Base-by-base conservation (phyloP, 1,284 basidiomycete genomes). In the Termitomyces sp. region DNA sequence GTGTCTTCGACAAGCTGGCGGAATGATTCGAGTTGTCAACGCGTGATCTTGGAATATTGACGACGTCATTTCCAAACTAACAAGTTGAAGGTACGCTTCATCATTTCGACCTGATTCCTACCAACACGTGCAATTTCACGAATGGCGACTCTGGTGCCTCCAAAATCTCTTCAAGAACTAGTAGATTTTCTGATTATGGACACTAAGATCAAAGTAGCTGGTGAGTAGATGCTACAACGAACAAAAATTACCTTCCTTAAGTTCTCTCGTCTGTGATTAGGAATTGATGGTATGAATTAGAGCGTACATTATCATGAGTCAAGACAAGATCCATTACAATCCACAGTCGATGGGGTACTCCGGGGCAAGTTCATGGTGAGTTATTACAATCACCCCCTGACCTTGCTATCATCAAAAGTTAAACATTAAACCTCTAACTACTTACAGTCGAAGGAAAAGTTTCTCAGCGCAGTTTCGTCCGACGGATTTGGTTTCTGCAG, bases 401-500 rank as follows among this genome's bases (percentile, higher is more conserved):
- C 28, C 26, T 30, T 12, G 24, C 15, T 6, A 24, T 10, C 7
- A 33, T 28, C 31, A 33, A 31, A 21, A n/a, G n/a, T 33, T 19
- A 28, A 36, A 58, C 12, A 8, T 44, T 28, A 36, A 58, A n/a
- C 19, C n/a, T 44, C 24, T 33, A n/a, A 33, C 17, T 34, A 38
- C 26, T 24, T 1, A 34, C 53, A 91, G 88, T 91, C 90, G 30
- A 97, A 92, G 73, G 79, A 86, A 52, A 99, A 99, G 73, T 97
- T 99, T 67, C 68, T 98, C 30, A 88, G 86, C 47, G 87, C 90
- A 0, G 89, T 81, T n/a, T 84, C 87, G 56, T 82, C 85, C 2
- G 83, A 88, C 55, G 92, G 92, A 0, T 95, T 96, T 68, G 92
- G 92, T 3, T 97, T 96, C 74, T 94, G 92, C 71, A 91, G 89